These are phyloP conservation scores for Candida saitoana DNA, from an alignment of 805 yeast genomes.

Conservation along the genomic window DNA sequence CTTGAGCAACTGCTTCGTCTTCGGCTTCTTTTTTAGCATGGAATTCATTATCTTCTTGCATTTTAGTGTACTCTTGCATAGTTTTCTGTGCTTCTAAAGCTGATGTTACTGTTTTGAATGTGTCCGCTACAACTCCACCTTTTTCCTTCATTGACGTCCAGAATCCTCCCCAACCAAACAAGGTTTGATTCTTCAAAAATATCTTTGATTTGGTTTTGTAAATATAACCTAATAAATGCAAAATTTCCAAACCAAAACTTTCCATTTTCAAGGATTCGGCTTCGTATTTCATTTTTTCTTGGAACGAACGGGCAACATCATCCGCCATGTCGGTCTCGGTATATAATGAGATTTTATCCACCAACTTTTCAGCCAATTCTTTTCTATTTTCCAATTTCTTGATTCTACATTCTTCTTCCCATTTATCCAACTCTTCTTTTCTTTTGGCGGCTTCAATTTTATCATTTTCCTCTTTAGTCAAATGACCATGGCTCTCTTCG, in stretches of 20 bases:
- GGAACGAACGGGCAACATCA: constrained; percentile 48
- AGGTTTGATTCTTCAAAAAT: constrained; percentile 59
- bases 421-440: constrained; percentile 52
- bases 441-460: constrained; percentile 42
- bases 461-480: constrained; percentile 36
- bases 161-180: constrained; percentile 63
- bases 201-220: constrained; percentile 64
- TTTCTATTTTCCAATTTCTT: constrained; percentile 65
- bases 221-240: constrained; percentile 70
- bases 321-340: constrained; percentile 43
- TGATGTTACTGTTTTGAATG: constrained; percentile 63
- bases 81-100: constrained; percentile 79
- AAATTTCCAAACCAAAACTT: constrained; percentile 78
- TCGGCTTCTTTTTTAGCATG: constrained; percentile 37
- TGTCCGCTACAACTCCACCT: constrained; percentile 68
- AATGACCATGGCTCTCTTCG: constrained; percentile 21
- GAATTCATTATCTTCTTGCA: constrained; percentile 54
- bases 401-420: constrained; percentile 70
- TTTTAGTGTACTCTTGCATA: constrained; percentile 65
- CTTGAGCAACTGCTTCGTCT: constrained; percentile 16
- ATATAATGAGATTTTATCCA: constrained; percentile 40
- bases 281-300: constrained; percentile 66
- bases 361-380: constrained; percentile 55
- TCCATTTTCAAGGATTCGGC: constrained; percentile 80
- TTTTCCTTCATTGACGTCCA: constrained; percentile 70